A percentile compares a stretch with the other conserved stretches of the same genome.
Conservation (phyloP, 169 alveolate species). For the Miamiensis avidus region DNA sequence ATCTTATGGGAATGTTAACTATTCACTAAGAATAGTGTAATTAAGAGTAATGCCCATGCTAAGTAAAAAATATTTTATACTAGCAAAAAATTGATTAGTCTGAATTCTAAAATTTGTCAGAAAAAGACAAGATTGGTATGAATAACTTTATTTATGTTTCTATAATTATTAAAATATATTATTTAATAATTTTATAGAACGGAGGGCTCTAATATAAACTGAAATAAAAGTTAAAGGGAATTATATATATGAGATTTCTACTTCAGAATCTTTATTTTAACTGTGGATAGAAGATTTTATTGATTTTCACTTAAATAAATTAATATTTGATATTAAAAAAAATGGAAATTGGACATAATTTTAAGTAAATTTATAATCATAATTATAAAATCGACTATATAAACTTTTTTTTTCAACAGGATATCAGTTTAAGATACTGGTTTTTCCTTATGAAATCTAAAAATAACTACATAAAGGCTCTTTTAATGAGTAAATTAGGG, state of each 20-base stretch:
- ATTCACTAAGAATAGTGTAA: too few relatives aligned
- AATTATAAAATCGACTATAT: too few relatives aligned
- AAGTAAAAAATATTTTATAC: too few relatives aligned
- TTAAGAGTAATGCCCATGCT: too few relatives aligned
- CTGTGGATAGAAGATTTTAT: neutral
- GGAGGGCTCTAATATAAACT: neutral
- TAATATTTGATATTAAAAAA: too few relatives aligned
- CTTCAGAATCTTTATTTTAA: neutral
- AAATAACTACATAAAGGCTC: neutral
- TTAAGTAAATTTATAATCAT: neutral
- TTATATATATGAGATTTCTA: neutral
- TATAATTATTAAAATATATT: too few relatives aligned
- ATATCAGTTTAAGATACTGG: neutral
- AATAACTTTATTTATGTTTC: too few relatives aligned
- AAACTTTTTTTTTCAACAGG: neutral
- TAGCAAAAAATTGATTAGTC: too few relatives aligned
- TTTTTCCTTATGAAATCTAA: neutral
- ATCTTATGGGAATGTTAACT: too few relatives aligned
- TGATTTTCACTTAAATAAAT: neutral
- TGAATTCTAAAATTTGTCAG: too few relatives aligned
- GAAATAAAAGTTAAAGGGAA: neutral
- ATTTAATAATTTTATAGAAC: too few relatives aligned
- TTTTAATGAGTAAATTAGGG: neutral
- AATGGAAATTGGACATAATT: neutral
- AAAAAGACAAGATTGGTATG: too few relatives aligned